Percentiles rank a stretch among this genome's conserved stretches.
These are phyloP conservation scores for Agaricus blazei DNA, from an alignment of 768 basidiomycete species.

Conservation along the genomic window DNA sequence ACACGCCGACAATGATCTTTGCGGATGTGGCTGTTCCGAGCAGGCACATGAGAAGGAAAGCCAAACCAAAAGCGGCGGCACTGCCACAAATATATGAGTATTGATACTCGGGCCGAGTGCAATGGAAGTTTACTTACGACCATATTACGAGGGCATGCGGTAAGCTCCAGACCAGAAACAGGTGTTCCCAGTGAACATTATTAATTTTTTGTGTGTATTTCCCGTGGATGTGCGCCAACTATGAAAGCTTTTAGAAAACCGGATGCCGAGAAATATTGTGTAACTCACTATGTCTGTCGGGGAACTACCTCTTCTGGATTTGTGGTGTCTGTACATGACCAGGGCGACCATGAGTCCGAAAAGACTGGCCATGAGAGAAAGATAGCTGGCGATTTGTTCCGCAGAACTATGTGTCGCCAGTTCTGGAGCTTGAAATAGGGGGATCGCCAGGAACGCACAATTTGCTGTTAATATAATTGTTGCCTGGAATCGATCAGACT, in stretches of 20 bases:
- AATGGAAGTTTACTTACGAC: neutral
- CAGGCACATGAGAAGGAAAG: slow-evolving; percentile 8
- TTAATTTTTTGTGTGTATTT: neutral
- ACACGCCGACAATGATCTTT: neutral
- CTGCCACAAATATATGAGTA: neutral
- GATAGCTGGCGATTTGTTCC: slow-evolving; percentile 3
- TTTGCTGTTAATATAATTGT: slow-evolving; percentile 8
- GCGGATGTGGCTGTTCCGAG: neutral
- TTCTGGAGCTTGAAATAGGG: neutral
- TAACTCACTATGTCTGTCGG: neutral
- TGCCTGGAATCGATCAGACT: neutral
- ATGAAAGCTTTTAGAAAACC: neutral
- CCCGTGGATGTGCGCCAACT: neutral
- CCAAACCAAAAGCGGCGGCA: neutral
- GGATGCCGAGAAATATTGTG: neutral
- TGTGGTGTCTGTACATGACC: slow-evolving; percentile 2
- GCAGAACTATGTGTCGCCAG: neutral
- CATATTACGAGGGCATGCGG: slow-evolving; percentile 6
- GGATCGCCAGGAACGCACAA: slow-evolving; percentile 6
- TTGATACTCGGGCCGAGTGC: neutral
- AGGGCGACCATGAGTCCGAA: slow-evolving; percentile 2
- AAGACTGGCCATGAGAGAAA: neutral
- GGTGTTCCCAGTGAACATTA: neutral
- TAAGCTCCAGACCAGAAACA: slow-evolving; percentile 6
- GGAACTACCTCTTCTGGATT: neutral